phyloP scores from a whole-genome alignment of 768 basidiomycete species.

The Collybia sp. region DNA sequence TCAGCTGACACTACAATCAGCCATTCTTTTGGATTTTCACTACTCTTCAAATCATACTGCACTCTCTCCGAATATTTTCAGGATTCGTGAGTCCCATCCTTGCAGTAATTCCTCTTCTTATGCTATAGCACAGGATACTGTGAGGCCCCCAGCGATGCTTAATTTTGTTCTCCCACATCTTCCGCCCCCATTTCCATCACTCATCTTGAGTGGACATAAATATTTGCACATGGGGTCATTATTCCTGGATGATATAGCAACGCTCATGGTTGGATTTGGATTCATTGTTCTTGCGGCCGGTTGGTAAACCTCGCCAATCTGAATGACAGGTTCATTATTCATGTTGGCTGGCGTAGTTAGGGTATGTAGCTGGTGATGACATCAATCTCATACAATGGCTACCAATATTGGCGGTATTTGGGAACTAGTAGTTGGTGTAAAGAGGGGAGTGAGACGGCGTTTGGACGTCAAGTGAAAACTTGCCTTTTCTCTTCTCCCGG shows the following conservation, averaged over 20 bases:
- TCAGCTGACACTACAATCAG: slow-evolving; percentile 27
- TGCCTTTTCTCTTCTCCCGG: slow-evolving; percentile 35
- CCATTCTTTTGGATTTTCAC: slow-evolving; percentile 83
- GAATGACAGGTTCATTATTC: no score
- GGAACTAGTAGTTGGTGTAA: slow-evolving; percentile 11
- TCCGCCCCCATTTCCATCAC: slow-evolving; percentile 55
- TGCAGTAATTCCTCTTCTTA: background rate
- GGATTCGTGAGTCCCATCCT: slow-evolving; percentile 49
- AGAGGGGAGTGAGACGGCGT: slow-evolving; percentile 17
- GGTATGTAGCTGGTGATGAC: no score
- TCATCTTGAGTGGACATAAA: slow-evolving; percentile 59
- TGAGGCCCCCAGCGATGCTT: slow-evolving; percentile 56
- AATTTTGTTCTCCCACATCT: slow-evolving; percentile 59
- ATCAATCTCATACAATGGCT: no score
- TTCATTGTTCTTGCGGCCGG: slow-evolving; percentile 52
- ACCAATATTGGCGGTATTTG: no score
- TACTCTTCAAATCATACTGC: slow-evolving; percentile 64
- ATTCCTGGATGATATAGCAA: slow-evolving; percentile 70
- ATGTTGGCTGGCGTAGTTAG: no score
- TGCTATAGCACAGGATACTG: slow-evolving; percentile 39
- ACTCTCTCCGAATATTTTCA: slow-evolving; percentile 68
- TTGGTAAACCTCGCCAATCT: slow-evolving; percentile 19
- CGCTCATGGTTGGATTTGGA: slow-evolving; percentile 67
- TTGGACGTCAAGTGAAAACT: slow-evolving; percentile 14
- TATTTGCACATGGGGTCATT: slow-evolving; percentile 65